Percentiles rank a stretch among this genome's conserved stretches.
These are phyloP conservation scores for Colletotrichum orchidophilum DNA, from an alignment of 2,329 filamentous ascomycete genomes.

Conservation along the genomic window DNA sequence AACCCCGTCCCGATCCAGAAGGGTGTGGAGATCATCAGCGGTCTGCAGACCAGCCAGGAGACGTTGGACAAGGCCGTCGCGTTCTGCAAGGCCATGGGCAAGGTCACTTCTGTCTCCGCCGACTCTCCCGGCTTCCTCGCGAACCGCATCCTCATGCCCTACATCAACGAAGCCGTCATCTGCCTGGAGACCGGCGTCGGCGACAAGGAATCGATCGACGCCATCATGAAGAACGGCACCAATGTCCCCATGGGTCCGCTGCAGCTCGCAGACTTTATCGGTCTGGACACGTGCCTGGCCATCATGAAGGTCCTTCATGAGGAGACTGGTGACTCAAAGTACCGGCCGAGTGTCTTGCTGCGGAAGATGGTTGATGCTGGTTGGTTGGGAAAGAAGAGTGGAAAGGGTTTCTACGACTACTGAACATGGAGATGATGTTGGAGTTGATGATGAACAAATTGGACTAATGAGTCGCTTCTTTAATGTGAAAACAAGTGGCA, in stretches of 20 bases:
- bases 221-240: constrained; percentile 99
- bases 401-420: constrained; percentile 96
- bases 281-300: constrained; percentile 91
- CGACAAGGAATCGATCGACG: constrained; percentile 89
- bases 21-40: constrained; percentile 96
- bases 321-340: constrained; percentile 96
- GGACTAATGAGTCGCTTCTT: not conserved
- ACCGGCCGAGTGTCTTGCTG: constrained; percentile 86
- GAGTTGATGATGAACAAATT: not conserved
- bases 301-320: constrained; percentile 96
- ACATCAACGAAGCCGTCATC: constrained; percentile 98
- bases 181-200: constrained; percentile 95
- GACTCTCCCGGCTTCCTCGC: constrained; percentile 95
- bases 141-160: constrained; percentile 97
- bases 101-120: constrained; percentile 85
- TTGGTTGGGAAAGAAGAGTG: constrained; percentile 97
- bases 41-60: constrained; percentile 85
- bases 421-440: constrained; percentile 45
- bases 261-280: constrained; percentile 95
- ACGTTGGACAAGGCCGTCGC: constrained; percentile 85
- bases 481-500: not conserved
- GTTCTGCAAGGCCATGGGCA: constrained; percentile 93
- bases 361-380: constrained; percentile 98
- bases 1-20: constrained; percentile 98
- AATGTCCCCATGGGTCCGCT: constrained; percentile 98